Evolutionary conservation across 805 yeast genomes (phyloP).

Genomic region (Saccharomycopsis javanensis): DNA sequence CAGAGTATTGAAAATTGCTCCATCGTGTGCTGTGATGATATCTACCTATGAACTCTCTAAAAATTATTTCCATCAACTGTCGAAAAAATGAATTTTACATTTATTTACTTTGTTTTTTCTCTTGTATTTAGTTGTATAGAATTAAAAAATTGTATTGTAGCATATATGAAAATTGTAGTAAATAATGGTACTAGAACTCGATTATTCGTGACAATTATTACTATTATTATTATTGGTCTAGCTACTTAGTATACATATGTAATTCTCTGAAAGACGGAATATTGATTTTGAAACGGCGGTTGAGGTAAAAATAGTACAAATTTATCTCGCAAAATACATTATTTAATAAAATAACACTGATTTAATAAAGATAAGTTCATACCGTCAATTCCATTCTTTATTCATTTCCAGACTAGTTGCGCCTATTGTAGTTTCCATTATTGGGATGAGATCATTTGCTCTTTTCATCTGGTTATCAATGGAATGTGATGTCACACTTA

Average conservation of each 20-base stretch:
- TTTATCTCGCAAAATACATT: background rate
- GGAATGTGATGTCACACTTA: background rate
- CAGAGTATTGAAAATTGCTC: constrained; percentile 83
- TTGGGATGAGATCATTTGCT: background rate
- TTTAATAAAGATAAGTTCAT: background rate
- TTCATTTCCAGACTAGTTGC: constrained; percentile 8
- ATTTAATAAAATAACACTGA: too few species aligned
- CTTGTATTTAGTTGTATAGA: background rate
- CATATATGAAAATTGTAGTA: background rate
- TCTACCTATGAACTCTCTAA: constrained; percentile 89
- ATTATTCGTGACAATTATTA: background rate
- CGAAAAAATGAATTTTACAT: background rate
- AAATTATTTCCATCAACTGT: constrained; percentile 32
- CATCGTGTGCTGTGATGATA: constrained; percentile 97
- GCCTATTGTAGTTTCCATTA: background rate
- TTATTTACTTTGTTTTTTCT: background rate
- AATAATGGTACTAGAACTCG: background rate
- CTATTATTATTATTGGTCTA: background rate
- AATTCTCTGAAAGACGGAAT: too few species aligned
- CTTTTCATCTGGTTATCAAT: background rate
- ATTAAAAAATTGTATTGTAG: background rate
- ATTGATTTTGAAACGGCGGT: background rate
- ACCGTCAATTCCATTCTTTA: constrained; percentile 1
- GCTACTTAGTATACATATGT: background rate
- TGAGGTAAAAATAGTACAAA: background rate